A percentile compares a stretch with the other conserved stretches of the same genome.
These are phyloP conservation scores for Wickerhamiella qilinensis DNA, from an alignment of 805 yeast genomes.

Conservation along the genomic window DNA sequence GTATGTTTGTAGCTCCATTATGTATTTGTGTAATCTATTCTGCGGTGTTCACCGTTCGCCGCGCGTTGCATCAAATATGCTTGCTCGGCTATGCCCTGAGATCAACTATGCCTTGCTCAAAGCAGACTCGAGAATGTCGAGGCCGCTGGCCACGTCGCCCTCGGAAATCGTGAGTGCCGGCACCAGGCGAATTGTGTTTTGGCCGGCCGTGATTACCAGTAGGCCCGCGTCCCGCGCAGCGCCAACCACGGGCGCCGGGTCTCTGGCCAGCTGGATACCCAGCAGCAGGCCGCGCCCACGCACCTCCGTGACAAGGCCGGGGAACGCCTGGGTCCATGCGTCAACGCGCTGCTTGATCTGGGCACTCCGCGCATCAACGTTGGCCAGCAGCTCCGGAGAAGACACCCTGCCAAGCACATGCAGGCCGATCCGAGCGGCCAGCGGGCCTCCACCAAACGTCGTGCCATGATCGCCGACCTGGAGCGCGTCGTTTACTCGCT, in stretches of 20 bases:
- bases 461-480: constrained; percentile 96
- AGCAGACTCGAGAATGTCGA: constrained; percentile 48
- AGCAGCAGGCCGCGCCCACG: constrained; percentile 83
- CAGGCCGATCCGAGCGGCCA: constrained; percentile 67
- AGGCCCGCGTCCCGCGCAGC: constrained; percentile 68
- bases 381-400: constrained; percentile 37
- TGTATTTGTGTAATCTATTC: not conserved
- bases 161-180: constrained; percentile 81
- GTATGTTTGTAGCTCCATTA: not conserved
- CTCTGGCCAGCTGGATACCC: constrained; percentile 60
- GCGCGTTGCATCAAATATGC: no score
- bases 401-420: constrained; percentile 60
- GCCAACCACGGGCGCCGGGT: constrained; percentile 45
- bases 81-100: no score
- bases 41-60: no score
- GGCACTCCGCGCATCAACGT: constrained; percentile 46
- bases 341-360: constrained; percentile 32
- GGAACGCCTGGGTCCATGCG: constrained; percentile 34
- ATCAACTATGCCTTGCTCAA: constrained; percentile 18
- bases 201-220: constrained; percentile 80
- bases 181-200: constrained; percentile 75
- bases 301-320: constrained; percentile 45
- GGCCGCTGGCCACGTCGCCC: constrained; percentile 51
- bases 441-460: constrained; percentile 93
- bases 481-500: constrained; percentile 53